Base-by-base conservation (phyloP, 257 asterid genomes). In the Nicotiana sylvestris region DNA sequence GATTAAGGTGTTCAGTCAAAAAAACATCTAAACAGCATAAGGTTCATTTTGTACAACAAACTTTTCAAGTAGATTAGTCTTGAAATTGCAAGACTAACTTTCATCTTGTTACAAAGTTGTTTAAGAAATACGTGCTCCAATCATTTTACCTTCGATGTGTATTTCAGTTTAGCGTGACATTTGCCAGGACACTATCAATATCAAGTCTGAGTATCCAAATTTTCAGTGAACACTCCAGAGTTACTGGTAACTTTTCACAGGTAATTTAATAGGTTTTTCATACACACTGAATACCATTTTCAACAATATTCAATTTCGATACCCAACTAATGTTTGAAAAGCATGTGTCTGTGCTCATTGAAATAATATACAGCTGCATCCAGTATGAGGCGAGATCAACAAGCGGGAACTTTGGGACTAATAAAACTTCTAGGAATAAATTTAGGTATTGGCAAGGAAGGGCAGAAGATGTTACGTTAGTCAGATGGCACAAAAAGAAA, bases 401-500 rank as follows among this genome's bases (percentile, higher is more conserved):
- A 21, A 61, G 67, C 33, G 5, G n/a, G 12, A 46, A 21, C 25
- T 21, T 72, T 43, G 37, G 37, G 37, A 25, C 39, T 3, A 25
- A 46, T 7, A 32, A 46, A 46, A n/a, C 12, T 39, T 21, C 0
- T 46, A 43, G 2, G 4, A 72, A 58, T 72, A 51, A 3, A 21
- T 6, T 9, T 51, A 51, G 53, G 53, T 49, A 51, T 27, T 27
- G 43, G 64, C 64, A 27, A 3, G 62, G 2, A 6, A 27, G 27
- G 1, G 39, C 46, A 51, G 53, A 76, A 74, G 62, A 74, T 49
- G 21, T 72, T 43, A 46, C 30, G 61, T 46, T 18, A 43, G 37
- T 72, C 37, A 46, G 57, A 46, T 46, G 61, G 79, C 60, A 72
- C 79, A 72, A 25, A 25, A 72, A 46, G 39, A 70, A 72, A 72